Base-by-base conservation (phyloP, 1,284 basidiomycete species). In the Fistulina hepatica region DNA sequence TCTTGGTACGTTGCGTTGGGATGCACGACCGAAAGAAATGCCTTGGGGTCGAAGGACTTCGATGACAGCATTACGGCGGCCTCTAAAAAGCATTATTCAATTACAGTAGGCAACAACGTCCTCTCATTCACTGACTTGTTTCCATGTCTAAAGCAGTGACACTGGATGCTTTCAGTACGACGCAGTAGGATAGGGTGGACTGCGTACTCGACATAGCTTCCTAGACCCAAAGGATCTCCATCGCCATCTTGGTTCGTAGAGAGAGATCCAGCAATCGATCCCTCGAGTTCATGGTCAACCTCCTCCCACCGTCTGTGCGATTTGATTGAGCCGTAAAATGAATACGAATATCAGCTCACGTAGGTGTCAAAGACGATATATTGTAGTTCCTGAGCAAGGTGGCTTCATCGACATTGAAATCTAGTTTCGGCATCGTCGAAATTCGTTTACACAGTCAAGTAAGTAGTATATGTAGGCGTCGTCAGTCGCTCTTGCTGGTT, bases 1-100 rank as follows among this genome's bases (percentile, higher is more conserved):
- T 97, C 92, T 58, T 92, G 83, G 52, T 92, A 97, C 0, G 90
- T 91, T 8, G 94, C 95, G 53, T 97, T 90, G 2, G 95, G 95
- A 53, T 99, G 92, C 11, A 94, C 79, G 3, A 78, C 78, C 6
- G 89, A 86, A 20, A 99, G 71, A 57, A 97, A 99, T 0, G 76
- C 71, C 55, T 97, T 97, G 11, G 95, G 88, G 54, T 97, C 90
- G 61, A 99, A 99, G 1, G 86, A 76, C 59, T 98, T 99, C 34
- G 90, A 94, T 2, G 81, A 79, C 7, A 93, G 74, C 28, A 86
- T 66, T 41, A 92, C 80, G 5, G 83, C 65, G 5, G 84, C 75
- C 62, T 82, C 88, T 92, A 54, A 15, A 34, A 28, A 24, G 32
- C 19, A 33, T 27, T 10, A 46, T 42, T 21, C 15, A 15, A 36